A percentile compares a stretch with the other conserved stretches of the same genome.
Evolutionary conservation across 768 basidiomycete genomes (phyloP).

Genomic region (Suillus discolor): DNA sequence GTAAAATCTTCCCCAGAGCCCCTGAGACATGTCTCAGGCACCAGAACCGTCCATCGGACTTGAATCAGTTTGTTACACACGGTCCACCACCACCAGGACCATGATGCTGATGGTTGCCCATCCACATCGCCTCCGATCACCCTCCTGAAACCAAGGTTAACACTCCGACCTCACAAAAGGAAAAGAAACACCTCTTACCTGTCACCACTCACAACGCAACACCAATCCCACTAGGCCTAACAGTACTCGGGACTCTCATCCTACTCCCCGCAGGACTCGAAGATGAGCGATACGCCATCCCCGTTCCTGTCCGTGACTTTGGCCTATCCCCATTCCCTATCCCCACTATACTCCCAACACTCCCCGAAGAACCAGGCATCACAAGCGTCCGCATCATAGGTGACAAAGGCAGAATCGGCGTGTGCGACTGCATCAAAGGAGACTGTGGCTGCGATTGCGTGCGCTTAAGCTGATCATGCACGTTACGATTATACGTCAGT

Average conservation of each 20-base stretch:
- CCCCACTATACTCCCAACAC: background rate
- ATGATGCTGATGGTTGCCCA: slow-evolving; percentile 1
- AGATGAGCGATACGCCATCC: slow-evolving; percentile 59
- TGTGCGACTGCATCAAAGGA: slow-evolving; percentile 20
- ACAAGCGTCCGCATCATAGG: slow-evolving; percentile 21
- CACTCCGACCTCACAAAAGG: background rate
- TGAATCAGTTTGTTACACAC: background rate
- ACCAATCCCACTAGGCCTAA: slow-evolving; percentile 3
- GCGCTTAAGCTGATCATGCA: slow-evolving; percentile 36
- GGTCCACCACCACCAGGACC: background rate
- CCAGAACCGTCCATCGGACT: background rate
- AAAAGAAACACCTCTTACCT: background rate
- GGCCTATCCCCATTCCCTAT: slow-evolving; percentile 33
- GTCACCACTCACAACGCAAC: slow-evolving; percentile 2
- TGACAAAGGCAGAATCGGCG: slow-evolving; percentile 14
- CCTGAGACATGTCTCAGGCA: background rate
- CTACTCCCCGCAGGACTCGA: slow-evolving; percentile 30
- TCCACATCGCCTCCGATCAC: background rate
- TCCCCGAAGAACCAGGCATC: slow-evolving; percentile 10
- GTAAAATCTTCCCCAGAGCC: background rate
- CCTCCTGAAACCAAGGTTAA: background rate
- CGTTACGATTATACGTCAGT: slow-evolving; percentile 34
- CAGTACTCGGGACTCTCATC: slow-evolving; percentile 38
- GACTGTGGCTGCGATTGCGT: slow-evolving; percentile 20
- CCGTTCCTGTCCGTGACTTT: slow-evolving; percentile 64